A percentile compares a stretch with the other conserved stretches of the same genome.
These are phyloP conservation scores for Aplosporella prunicola DNA, from an alignment of 2,329 filamentous ascomycete genomes.

Conservation along the genomic window DNA sequence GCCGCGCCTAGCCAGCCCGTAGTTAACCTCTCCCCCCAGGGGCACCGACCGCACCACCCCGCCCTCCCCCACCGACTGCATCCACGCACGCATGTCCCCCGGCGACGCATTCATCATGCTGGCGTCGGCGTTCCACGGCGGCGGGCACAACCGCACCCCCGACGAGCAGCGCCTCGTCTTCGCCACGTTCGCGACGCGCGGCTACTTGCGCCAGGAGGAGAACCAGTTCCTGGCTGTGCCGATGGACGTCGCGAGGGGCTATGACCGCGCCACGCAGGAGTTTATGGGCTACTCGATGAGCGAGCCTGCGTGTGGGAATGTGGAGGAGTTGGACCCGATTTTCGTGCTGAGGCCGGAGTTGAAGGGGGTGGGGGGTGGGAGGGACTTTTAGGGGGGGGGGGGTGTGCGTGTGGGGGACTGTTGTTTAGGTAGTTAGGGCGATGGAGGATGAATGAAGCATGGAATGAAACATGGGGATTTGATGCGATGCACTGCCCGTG, in stretches of 20 bases:
- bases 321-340: conserved; percentile 13
- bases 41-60: conserved; percentile 1
- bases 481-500: too few species aligned
- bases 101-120: conserved; percentile 31
- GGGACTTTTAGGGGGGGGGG: conserved; percentile 3
- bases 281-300: conserved; percentile 11
- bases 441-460: too few species aligned
- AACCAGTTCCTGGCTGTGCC: conserved; percentile 31
- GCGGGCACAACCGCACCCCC: conserved; percentile 22
- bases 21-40: too few species aligned
- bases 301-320: conserved; percentile 12
- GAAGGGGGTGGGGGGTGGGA: conserved; percentile 5
- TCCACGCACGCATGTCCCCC: conserved; percentile 22
- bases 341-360: conserved; percentile 11
- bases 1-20: too few species aligned
- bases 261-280: too few species aligned
- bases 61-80: conserved; percentile 1
- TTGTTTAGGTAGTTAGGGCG: too few species aligned
- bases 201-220: conserved; percentile 30
- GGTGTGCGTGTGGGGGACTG: too few species aligned
- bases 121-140: conserved; percentile 26
- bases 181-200: conserved; percentile 24
- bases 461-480: too few species aligned
- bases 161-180: conserved; percentile 26
- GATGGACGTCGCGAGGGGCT: too few species aligned